Evolutionary conservation across 164 flowering plant species (phyloP).

Genomic region (Macadamia integrifolia): DNA sequence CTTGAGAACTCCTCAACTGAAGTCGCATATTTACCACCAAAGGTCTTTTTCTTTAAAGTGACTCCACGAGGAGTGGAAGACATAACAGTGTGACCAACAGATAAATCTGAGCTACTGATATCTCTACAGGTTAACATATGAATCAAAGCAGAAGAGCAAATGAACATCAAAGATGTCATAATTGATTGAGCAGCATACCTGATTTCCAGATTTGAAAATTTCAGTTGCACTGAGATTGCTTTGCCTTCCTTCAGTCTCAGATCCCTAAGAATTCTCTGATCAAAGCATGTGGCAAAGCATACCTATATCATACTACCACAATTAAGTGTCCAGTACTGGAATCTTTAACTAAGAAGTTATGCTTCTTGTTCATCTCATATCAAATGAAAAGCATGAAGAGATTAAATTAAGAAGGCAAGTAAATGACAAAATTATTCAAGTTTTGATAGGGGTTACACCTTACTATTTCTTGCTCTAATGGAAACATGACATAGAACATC

Average conservation of each 20-base stretch:
- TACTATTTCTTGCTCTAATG: constrained; percentile 28
- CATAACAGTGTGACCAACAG: constrained; percentile 5
- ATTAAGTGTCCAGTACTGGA: neutral
- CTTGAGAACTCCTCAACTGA: constrained; percentile 30
- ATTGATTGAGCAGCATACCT: constrained; percentile 14
- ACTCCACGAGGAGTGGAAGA: constrained; percentile 17
- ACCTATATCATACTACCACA: constrained; percentile 14
- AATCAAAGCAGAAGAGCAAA: constrained; percentile 2
- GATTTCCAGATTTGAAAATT: constrained; percentile 14
- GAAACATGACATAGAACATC: constrained; percentile 33
- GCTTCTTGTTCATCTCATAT: neutral
- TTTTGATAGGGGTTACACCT: constrained; percentile 13
- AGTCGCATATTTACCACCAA: constrained; percentile 30
- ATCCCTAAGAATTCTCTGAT: constrained; percentile 22
- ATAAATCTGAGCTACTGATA: constrained; percentile 18
- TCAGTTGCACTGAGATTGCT: constrained; percentile 16
- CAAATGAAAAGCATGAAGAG: neutral
- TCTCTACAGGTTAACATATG: constrained; percentile 18
- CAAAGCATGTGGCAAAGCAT: constrained; percentile 35
- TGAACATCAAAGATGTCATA: neutral
- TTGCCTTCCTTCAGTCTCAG: constrained; percentile 30
- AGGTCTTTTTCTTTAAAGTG: constrained; percentile 20
- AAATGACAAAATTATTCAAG: neutral
- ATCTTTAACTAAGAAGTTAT: neutral
- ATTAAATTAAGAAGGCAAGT: neutral